Conservation (phyloP, 176 grass and related monocot genomes). For the Aechmea fasciata region DNA sequence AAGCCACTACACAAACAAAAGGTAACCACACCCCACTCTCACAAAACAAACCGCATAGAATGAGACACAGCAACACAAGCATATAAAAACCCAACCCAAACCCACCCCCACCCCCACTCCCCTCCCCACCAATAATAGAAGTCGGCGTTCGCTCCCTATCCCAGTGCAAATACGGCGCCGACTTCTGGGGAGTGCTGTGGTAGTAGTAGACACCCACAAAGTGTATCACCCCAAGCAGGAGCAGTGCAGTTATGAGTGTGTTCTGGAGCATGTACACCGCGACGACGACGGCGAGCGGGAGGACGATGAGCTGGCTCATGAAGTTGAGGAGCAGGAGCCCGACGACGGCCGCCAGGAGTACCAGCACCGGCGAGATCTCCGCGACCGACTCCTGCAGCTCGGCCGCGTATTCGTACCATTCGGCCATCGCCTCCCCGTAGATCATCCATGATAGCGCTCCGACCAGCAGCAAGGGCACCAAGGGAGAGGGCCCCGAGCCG, state of each 20-base stretch:
- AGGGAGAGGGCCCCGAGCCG: constrained; percentile 51
- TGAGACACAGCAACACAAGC: constrained; percentile 43
- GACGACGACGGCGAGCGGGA: constrained; percentile 35
- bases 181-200: constrained; percentile 7
- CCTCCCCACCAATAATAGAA: neutral
- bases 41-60: constrained; percentile 40
- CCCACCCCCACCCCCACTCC: neutral
- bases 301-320: constrained; percentile 42
- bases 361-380: constrained; percentile 18
- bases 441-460: constrained; percentile 44
- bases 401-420: constrained; percentile 30
- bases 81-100: constrained; percentile 55
- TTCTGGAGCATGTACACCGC: constrained; percentile 47
- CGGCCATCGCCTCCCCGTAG: constrained; percentile 40
- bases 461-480: constrained; percentile 61
- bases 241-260: constrained; percentile 24
- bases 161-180: neutral
- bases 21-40: constrained; percentile 60
- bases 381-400: constrained; percentile 30
- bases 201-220: constrained; percentile 44
- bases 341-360: constrained; percentile 17
- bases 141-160: neutral
- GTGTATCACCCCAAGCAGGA: constrained; percentile 36
- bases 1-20: constrained; percentile 28
- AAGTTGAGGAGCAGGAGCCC: constrained; percentile 24